These are phyloP conservation scores for Aschersonia sp. DNA, from an alignment of 2,329 filamentous ascomycete genomes.

Conservation along the genomic window DNA sequence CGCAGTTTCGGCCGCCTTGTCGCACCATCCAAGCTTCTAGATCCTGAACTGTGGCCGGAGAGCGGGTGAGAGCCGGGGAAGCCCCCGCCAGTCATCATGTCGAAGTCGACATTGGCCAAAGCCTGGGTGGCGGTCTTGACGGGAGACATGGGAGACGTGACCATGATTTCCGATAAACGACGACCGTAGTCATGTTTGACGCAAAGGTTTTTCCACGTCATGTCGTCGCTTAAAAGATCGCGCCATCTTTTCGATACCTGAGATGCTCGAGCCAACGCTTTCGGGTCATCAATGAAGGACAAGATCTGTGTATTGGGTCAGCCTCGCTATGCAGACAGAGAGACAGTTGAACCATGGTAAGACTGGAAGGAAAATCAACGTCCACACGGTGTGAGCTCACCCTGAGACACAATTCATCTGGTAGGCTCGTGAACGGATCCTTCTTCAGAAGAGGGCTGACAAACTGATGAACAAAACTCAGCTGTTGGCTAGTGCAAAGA, in stretches of 20 bases:
- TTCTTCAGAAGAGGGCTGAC: conserved; percentile 91
- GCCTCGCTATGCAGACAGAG: background rate
- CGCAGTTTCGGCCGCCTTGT: conserved; percentile 47
- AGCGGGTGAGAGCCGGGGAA: conserved; percentile 29
- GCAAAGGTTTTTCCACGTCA: conserved; percentile 95
- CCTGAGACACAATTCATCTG: conserved; percentile 81
- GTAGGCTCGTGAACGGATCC: conserved; percentile 84
- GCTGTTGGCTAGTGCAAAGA: conserved; percentile 84
- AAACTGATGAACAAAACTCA: conserved; percentile 93
- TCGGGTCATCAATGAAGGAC: conserved; percentile 93
- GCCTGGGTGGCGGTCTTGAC: conserved; percentile 14
- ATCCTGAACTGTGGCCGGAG: conserved; percentile 19
- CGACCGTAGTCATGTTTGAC: conserved; percentile 83
- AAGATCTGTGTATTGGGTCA: conserved; percentile 50
- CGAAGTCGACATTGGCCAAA: conserved; percentile 20
- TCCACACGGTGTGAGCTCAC: conserved; percentile 32
- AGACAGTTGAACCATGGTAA: background rate
- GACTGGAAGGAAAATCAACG: too few species aligned
- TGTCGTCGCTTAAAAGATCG: conserved; percentile 86
- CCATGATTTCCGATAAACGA: conserved; percentile 36
- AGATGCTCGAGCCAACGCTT: conserved; percentile 80
- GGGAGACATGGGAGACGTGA: conserved; percentile 14
- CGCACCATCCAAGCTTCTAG: conserved; percentile 42
- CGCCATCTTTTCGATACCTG: conserved; percentile 95
- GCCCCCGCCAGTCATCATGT: conserved; percentile 21